Evolutionary conservation across 192 early-diverging fungal species (phyloP), one percentile per base, ranked within the genome.

Genomic region (Linnemannia elongata): DNA sequence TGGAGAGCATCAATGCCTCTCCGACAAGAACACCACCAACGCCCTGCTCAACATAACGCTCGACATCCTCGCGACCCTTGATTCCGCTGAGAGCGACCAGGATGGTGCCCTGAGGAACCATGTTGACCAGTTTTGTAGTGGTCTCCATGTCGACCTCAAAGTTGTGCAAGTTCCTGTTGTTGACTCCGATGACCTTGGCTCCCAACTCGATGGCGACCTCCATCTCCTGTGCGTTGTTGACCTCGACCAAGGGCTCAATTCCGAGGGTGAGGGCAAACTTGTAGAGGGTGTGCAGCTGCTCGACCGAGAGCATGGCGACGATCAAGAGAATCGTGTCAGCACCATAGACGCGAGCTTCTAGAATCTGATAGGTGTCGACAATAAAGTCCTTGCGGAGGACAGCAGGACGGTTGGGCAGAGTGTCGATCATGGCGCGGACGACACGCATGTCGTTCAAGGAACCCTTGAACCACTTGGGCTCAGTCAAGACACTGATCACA

Each of bases 181-280:
- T 99, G 82, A 99, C 97, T 74, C 99, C 99, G 84, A 99, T 95
- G 35, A 99, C 94, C 82, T 92, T 93, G 36, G 99, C 93, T 0
- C 96, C 97, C 8, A 95, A 85, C 47, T 91, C 91, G 36, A 98
- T 82, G 1, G 99, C 99, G 63, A 93, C 91, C 38, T 90, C 82
- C 98, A 99, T 98, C 89, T 99, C 98, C 44, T 92, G 93, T 30
- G 83, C 90, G 80, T 94, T 96, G 81, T 99, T 98, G 44, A 99
- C 99, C 88, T 99, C 99, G 5, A 99, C 98, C 78, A 99, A 90
- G n/a, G 99, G 98, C 88, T 99, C 99, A 95, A 99, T 99, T 8
- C 95, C 95, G 27, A 99, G 90, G 8, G 76, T 57, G 13, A 96
- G 91, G 8, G 97, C 91, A 85, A 95, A 98, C 7, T 81, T 89